These are phyloP conservation scores for Bathelium albidoporum DNA, from an alignment of 495 filamentous ascomycete genomes.

Conservation along the genomic window DNA sequence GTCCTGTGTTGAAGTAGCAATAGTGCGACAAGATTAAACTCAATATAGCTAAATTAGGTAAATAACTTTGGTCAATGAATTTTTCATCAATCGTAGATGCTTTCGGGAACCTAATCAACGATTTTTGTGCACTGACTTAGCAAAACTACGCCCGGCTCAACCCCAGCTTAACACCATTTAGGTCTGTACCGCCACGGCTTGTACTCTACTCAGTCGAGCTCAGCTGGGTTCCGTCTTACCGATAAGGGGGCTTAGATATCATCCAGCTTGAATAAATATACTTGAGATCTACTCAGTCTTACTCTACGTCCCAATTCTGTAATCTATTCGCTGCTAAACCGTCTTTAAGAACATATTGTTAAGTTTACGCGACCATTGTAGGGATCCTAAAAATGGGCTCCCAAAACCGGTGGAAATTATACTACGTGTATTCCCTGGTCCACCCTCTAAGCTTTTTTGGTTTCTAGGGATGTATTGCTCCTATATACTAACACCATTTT, in stretches of 20 bases:
- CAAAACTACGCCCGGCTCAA: not conserved
- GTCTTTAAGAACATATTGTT: not conserved
- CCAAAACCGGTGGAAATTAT: not conserved
- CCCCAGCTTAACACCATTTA: not conserved
- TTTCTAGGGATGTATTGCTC: too few relatives aligned
- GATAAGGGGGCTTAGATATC: not conserved
- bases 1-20: too few relatives aligned
- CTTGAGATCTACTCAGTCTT: not conserved
- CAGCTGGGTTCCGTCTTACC: too few relatives aligned
- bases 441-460: too few relatives aligned
- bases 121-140: not conserved
- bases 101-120: too few relatives aligned
- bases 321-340: not conserved
- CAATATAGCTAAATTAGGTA: too few relatives aligned
- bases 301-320: not conserved
- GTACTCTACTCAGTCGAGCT: not conserved
- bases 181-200: not conserved
- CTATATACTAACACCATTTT: too few relatives aligned
- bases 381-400: not conserved
- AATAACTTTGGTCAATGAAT: too few relatives aligned
- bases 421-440: too few relatives aligned
- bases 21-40: too few relatives aligned
- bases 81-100: too few relatives aligned
- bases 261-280: not conserved
- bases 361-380: slow-evolving; percentile 1